A percentile compares a stretch with the other conserved stretches of the same genome.
Evolutionary conservation across 2,329 filamentous ascomycete species (phyloP).

Genomic region (Arthrocladium fulminans): DNA sequence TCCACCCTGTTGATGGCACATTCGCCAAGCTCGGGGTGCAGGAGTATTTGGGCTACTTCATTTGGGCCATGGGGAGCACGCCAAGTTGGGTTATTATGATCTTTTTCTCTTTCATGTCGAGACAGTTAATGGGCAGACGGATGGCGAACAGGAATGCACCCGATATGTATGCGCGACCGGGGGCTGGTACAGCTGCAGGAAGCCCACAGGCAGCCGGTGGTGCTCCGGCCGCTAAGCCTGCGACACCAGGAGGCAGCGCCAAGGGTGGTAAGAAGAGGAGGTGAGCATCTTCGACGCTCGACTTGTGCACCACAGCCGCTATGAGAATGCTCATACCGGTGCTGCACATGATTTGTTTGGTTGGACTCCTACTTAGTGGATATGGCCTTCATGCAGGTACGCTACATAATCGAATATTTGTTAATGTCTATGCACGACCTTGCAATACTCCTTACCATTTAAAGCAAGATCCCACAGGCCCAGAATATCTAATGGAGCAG

Average conservation of each 20-base stretch:
- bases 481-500: too few species aligned
- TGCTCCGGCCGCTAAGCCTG: constrained; percentile 9
- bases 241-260: constrained; percentile 13
- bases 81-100: constrained; percentile 60
- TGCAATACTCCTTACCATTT: too few species aligned
- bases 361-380: too few species aligned
- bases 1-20: constrained; percentile 53
- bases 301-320: too few species aligned
- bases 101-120: constrained; percentile 50
- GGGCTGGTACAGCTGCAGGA: neutral
- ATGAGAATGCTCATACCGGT: too few species aligned
- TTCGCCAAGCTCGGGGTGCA: constrained; percentile 46
- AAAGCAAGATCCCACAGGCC: too few species aligned
- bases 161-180: neutral
- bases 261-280: constrained; percentile 18
- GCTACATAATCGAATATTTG: neutral
- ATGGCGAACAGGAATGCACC: constrained; percentile 8
- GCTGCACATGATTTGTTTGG: too few species aligned
- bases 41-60: constrained; percentile 47
- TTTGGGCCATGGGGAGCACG: constrained; percentile 49
- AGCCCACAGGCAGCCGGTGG: neutral
- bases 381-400: neutral
- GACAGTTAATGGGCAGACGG: constrained; percentile 45
- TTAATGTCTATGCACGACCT: neutral
- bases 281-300: too few species aligned